phyloP scores from a whole-genome alignment of 305 asterid species.

The Fraxinus baroniana region DNA sequence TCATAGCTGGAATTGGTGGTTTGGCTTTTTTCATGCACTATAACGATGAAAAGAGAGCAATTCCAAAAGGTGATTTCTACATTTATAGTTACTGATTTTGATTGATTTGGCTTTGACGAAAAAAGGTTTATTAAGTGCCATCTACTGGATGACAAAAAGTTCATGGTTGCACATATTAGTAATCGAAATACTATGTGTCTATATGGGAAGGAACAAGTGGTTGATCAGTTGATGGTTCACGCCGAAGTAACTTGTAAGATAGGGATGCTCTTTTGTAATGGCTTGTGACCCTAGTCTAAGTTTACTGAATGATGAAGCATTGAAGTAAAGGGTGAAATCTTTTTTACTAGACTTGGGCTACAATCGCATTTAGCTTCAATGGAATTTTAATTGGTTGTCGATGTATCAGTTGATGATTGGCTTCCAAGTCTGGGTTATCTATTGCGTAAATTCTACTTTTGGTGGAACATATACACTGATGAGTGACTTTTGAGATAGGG shows the following conservation, averaged over 20 bases:
- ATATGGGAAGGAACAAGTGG: background rate
- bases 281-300: background rate
- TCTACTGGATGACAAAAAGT: background rate
- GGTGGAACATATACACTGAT: background rate
- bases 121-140: background rate
- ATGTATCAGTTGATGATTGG: background rate
- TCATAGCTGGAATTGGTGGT: slow-evolving; percentile 76
- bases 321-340: background rate
- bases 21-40: slow-evolving; percentile 53
- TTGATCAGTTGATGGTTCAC: background rate
- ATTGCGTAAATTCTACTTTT: background rate
- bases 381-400: background rate
- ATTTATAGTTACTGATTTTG: background rate
- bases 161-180: background rate
- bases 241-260: background rate
- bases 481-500: background rate
- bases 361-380: background rate
- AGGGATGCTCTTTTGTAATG: background rate
- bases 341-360: background rate
- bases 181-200: background rate
- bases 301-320: background rate
- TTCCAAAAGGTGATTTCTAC: slow-evolving; percentile 61
- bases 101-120: background rate
- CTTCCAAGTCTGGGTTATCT: background rate
- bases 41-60: slow-evolving; percentile 86